A percentile compares a stretch with the other conserved stretches of the same genome.
Evolutionary conservation across 1,284 basidiomycete species (phyloP).

Genomic region (Sporisorium graminicola): DNA sequence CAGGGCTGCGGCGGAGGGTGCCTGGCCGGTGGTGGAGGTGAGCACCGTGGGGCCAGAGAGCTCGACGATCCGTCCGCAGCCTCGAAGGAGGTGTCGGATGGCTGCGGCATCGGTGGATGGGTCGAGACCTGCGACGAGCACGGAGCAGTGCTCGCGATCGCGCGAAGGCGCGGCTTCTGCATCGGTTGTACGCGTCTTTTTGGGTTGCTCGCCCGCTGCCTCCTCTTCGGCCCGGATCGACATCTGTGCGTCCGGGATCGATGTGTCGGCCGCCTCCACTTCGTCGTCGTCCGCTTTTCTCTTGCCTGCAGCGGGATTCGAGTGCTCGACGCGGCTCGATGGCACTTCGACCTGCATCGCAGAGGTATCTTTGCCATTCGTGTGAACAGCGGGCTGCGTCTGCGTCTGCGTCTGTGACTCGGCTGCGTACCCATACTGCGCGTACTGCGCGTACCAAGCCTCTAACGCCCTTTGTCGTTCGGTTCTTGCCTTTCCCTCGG

Average conservation of each 20-base stretch:
- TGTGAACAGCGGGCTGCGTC: neutral
- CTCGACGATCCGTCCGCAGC: conserved; percentile 71
- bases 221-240: conserved; percentile 9
- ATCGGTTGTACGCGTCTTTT: conserved; percentile 56
- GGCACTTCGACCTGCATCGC: conserved; percentile 31
- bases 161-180: conserved; percentile 67
- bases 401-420: conserved; percentile 66
- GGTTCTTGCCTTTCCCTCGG: conserved; percentile 68
- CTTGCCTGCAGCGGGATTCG: conserved; percentile 35
- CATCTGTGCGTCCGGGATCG: conserved; percentile 29
- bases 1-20: conserved; percentile 66
- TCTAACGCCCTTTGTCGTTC: conserved; percentile 75
- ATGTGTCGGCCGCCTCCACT: conserved; percentile 13
- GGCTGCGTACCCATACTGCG: conserved; percentile 74
- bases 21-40: conserved; percentile 32
- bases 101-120: conserved; percentile 76
- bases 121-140: conserved; percentile 84
- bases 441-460: conserved; percentile 51
- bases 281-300: conserved; percentile 52
- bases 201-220: conserved; percentile 25
- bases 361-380: conserved; percentile 9
- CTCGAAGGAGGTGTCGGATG: conserved; percentile 82
- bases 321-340: neutral
- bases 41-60: conserved; percentile 53
- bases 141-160: conserved; percentile 94